Evolutionary conservation across 1,139 yeast species (phyloP).

Genomic region (Hyphopichia wangnamkhiaoensis): DNA sequence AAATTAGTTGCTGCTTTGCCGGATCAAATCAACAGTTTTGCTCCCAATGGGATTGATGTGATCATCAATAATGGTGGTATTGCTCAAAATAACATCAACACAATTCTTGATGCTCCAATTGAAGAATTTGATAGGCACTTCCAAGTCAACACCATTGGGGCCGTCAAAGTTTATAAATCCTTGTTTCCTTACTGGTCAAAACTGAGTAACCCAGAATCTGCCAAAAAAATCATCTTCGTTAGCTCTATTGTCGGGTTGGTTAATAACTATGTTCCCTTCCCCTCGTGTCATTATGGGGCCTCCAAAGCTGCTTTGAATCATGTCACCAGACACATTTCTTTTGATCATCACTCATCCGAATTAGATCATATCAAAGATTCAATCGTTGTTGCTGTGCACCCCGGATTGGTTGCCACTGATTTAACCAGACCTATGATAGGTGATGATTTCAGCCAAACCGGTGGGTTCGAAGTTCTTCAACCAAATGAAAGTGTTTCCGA

Average conservation of each 20-base stretch:
- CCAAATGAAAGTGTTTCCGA: constrained; percentile 9
- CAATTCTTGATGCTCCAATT: not conserved
- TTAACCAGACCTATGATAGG: constrained; percentile 12
- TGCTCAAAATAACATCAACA: constrained; percentile 9
- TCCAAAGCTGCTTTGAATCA: constrained; percentile 1
- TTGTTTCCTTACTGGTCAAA: constrained; percentile 8
- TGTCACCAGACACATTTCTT: constrained; percentile 11
- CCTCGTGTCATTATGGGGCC: constrained; percentile 6
- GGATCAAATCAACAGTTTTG: constrained; percentile 9
- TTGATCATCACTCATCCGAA: constrained; percentile 12
- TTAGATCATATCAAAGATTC: constrained; percentile 14
- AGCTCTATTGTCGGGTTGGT: constrained; percentile 4
- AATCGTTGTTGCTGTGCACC: constrained; percentile 23
- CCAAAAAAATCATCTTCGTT: constrained; percentile 8
- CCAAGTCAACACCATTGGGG: constrained; percentile 10
- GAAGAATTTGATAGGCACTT: constrained; percentile 1
- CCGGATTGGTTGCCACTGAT: constrained; percentile 31
- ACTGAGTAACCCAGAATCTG: constrained; percentile 7
- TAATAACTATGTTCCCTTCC: constrained; percentile 11
- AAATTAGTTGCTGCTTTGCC: not conserved
- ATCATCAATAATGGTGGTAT: constrained; percentile 7
- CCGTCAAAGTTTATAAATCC: constrained; percentile 10
- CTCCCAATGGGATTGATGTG: constrained; percentile 6
- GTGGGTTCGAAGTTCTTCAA: constrained; percentile 11
- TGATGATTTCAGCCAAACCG: not conserved